Conservation (phyloP, 23 red algal genomes). For the Gracilaria vermiculophylla region DNA sequence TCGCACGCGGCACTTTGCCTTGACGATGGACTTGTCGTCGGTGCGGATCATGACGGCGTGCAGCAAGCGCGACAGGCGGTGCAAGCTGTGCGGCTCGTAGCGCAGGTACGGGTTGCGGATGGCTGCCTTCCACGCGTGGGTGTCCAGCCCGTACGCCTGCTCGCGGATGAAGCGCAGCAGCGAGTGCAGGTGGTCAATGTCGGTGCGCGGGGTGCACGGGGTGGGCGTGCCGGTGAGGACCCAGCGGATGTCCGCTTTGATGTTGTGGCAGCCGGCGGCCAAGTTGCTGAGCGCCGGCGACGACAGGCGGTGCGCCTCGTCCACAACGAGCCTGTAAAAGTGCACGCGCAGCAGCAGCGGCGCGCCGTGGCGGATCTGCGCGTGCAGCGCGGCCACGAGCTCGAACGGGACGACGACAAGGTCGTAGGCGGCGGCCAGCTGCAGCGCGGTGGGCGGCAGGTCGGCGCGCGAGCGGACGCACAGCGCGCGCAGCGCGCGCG, state of each 20-base stretch:
- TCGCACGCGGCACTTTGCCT: conserved; percentile 3
- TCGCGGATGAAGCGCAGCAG: conserved; percentile 81
- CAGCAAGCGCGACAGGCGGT: conserved; percentile 23
- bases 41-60: conserved; percentile 53
- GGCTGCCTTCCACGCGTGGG: conserved; percentile 55
- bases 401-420: conserved; percentile 79
- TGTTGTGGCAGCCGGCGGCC: conserved; percentile 39
- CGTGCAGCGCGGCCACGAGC: conserved; percentile 40
- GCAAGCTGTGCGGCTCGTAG: conserved; percentile 26
- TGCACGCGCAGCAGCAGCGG: conserved; percentile 70
- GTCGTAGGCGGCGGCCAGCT: conserved; percentile 61
- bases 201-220: conserved; percentile 42
- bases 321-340: conserved; percentile 88
- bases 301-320: conserved; percentile 88
- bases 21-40: conserved; percentile 53
- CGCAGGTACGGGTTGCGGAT: conserved; percentile 77
- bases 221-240: conserved; percentile 99
- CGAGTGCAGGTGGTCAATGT: conserved; percentile 75
- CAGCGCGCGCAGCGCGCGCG: conserved; percentile 9
- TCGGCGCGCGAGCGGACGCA: neutral
- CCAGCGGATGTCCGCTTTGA: conserved; percentile 85
- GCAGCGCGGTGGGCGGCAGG: conserved; percentile 27
- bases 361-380: conserved; percentile 15
- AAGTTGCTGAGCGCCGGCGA: conserved; percentile 41
- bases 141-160: conserved; percentile 63